phyloP scores from a whole-genome alignment of 1,284 basidiomycete genomes.

The Ceratobasidium sp. region DNA sequence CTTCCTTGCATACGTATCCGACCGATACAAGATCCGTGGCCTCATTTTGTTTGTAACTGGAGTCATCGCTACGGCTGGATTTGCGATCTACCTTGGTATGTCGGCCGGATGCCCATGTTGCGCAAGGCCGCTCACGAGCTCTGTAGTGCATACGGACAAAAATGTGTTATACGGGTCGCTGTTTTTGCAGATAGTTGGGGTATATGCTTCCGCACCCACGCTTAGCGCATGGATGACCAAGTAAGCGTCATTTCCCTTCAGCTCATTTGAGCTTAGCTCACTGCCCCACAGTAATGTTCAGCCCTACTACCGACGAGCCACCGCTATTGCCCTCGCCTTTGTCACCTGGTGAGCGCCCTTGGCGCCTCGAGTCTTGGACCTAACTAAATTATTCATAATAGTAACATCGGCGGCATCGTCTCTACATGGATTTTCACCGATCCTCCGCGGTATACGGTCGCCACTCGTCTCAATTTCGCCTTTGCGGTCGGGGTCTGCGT shows the following conservation, averaged over 20 bases:
- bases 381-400: background rate
- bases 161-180: constrained; percentile 55
- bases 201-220: constrained; percentile 53
- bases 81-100: constrained; percentile 53
- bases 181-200: constrained; percentile 56
- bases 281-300: constrained; percentile 43
- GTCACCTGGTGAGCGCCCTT: constrained; percentile 25
- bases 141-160: constrained; percentile 50
- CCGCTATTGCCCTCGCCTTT: constrained; percentile 50
- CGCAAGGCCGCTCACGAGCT: background rate
- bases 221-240: constrained; percentile 54
- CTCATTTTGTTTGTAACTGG: constrained; percentile 49
- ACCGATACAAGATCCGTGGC: constrained; percentile 50
- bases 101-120: background rate
- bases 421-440: constrained; percentile 47
- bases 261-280: background rate
- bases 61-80: constrained; percentile 53
- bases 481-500: constrained; percentile 43
- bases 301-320: constrained; percentile 51
- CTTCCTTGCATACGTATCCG: constrained; percentile 50
- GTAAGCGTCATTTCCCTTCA: constrained; percentile 32
- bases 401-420: constrained; percentile 43
- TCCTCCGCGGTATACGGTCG: constrained; percentile 41
- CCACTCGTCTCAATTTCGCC: constrained; percentile 45
- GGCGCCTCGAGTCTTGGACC: background rate